Conservation (phyloP, 1,284 basidiomycete genomes). For the Taiwanofungus camphoratus region DNA sequence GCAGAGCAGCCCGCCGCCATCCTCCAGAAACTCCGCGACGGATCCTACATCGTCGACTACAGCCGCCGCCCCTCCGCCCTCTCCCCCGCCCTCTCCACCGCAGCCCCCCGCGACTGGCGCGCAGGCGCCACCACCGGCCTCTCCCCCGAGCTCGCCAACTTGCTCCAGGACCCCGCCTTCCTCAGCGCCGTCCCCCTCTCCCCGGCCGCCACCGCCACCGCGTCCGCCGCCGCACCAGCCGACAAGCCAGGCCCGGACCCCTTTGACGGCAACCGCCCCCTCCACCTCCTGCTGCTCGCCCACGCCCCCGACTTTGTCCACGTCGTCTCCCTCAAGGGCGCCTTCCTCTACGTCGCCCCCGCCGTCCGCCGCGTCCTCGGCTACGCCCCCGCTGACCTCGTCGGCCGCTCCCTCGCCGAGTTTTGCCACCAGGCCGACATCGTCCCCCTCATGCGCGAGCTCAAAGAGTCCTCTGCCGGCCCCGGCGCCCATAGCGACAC, state of each 20-base stretch:
- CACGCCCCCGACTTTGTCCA: conserved; percentile 77
- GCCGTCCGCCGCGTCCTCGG: conserved; percentile 72
- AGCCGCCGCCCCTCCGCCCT: conserved; percentile 18
- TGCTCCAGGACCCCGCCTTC: conserved; percentile 36
- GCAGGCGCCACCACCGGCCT: conserved; percentile 30
- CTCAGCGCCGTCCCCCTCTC: conserved; percentile 32
- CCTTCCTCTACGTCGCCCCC: conserved; percentile 88
- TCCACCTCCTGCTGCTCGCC: conserved; percentile 68
- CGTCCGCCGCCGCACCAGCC: conserved; percentile 19
- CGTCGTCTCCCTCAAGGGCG: conserved; percentile 91
- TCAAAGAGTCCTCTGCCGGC: conserved; percentile 68
- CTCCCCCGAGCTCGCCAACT: conserved; percentile 36
- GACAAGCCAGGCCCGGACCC: conserved; percentile 20
- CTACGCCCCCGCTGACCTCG: conserved; percentile 77
- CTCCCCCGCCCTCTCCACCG: conserved; percentile 9
- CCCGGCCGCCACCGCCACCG: conserved; percentile 24
- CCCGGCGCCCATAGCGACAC: background rate
- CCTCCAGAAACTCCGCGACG: conserved; percentile 68
- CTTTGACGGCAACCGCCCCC: conserved; percentile 37
- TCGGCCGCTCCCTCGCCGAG: conserved; percentile 72
- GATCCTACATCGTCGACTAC: conserved; percentile 65
- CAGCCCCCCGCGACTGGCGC: conserved; percentile 29
- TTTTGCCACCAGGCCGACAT: conserved; percentile 87
- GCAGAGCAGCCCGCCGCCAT: conserved; percentile 84
- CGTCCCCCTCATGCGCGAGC: conserved; percentile 86